These are phyloP conservation scores for Beauveria scarabaeidicola DNA, from an alignment of 2,329 filamentous ascomycete species.

Conservation along the genomic window DNA sequence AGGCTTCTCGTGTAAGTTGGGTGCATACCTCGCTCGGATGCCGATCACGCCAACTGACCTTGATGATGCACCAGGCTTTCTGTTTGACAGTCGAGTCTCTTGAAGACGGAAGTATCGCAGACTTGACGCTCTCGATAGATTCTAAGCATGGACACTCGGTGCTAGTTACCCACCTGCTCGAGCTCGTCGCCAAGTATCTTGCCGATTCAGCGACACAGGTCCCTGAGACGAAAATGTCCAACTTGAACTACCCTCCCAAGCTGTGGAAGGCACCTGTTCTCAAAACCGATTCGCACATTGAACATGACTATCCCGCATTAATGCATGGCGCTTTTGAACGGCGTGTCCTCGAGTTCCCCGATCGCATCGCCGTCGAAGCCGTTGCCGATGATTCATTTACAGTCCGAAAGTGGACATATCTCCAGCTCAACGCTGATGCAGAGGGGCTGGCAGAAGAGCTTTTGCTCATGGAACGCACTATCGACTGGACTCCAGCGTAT, in stretches of 20 bases:
- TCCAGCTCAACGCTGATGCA: conserved; percentile 8
- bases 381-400: conserved; percentile 8
- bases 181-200: conserved; percentile 9
- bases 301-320: conserved; percentile 1
- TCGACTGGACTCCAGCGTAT: conserved; percentile 5
- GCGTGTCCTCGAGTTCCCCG: conserved; percentile 5
- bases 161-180: not conserved
- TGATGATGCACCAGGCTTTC: not conserved
- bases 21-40: not conserved
- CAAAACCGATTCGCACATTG: conserved; percentile 5
- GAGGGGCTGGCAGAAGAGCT: conserved; percentile 8
- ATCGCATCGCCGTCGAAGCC: conserved; percentile 8
- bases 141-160: conserved; percentile 1
- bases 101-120: not conserved
- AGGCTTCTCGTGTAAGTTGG: not conserved
- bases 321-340: conserved; percentile 10
- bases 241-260: conserved; percentile 5
- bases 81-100: not conserved
- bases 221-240: conserved; percentile 3
- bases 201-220: not conserved
- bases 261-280: conserved; percentile 5
- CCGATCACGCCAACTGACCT: not conserved
- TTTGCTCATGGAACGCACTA: conserved; percentile 4
- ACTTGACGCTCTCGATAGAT: not conserved
- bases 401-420: conserved; percentile 8